Evolutionary conservation across 768 basidiomycete species (phyloP).

Genomic region (Suillus weaverae): DNA sequence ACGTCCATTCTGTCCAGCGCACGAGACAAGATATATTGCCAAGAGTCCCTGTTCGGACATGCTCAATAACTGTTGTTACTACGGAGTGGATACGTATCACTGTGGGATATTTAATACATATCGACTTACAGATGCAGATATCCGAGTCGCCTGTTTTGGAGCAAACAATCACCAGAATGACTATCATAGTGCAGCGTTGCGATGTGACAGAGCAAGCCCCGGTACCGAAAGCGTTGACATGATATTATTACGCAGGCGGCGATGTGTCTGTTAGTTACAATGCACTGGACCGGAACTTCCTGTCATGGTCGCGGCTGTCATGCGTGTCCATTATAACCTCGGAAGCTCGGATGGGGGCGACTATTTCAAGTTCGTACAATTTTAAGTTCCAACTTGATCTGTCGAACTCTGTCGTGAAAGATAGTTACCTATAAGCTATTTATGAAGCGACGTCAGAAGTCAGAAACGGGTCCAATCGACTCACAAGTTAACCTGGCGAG

Average conservation of each 20-base stretch:
- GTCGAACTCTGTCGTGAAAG: neutral
- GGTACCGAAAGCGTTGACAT: neutral
- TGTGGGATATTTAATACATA: neutral
- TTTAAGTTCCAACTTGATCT: neutral
- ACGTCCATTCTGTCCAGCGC: conserved; percentile 59
- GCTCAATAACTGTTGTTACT: conserved; percentile 33
- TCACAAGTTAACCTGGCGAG: neutral
- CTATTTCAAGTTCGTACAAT: neutral
- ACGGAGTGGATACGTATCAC: neutral
- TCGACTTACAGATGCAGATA: neutral
- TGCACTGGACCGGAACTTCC: neutral
- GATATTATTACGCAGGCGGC: too few relatives aligned
- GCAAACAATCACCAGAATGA: neutral
- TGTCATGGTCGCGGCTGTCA: neutral
- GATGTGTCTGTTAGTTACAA: neutral
- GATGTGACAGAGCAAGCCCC: neutral
- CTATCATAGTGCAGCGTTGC: neutral
- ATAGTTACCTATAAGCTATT: neutral
- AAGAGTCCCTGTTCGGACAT: conserved; percentile 63
- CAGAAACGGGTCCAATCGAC: neutral
- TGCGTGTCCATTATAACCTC: too few relatives aligned
- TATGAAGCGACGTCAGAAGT: neutral
- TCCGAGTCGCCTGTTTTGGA: neutral
- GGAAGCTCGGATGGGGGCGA: neutral
- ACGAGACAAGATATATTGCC: conserved; percentile 74